phyloP scores from a whole-genome alignment of 2,329 filamentous ascomycete genomes.

The Camillea tinctor region DNA sequence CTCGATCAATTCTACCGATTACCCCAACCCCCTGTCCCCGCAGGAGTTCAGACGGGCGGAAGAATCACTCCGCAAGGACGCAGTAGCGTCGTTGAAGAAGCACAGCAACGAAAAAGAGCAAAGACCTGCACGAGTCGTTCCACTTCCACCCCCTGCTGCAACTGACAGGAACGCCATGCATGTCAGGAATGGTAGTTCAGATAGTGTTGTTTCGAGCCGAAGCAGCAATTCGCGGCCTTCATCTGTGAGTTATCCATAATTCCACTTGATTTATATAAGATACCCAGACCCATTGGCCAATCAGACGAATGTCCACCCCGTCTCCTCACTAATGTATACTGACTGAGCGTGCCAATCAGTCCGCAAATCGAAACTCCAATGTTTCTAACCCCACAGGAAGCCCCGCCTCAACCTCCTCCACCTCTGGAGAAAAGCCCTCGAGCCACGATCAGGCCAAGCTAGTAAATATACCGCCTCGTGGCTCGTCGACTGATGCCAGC shows the following conservation, averaged over 20 bases:
- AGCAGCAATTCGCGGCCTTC: conserved; percentile 60
- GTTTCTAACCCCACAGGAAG: conserved; percentile 49
- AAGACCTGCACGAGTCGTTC: conserved; percentile 38
- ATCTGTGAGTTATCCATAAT: conserved; percentile 56
- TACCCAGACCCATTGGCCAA: conserved; percentile 40
- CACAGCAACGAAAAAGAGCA: conserved; percentile 37
- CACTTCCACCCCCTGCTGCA: conserved; percentile 29
- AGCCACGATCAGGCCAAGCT: conserved; percentile 54
- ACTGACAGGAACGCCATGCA: conserved; percentile 34
- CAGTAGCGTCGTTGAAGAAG: conserved; percentile 30
- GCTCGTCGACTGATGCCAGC: conserved; percentile 62
- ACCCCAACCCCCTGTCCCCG: conserved; percentile 38
- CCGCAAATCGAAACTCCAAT: conserved; percentile 57
- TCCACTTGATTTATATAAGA: conserved; percentile 15
- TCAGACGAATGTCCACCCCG: conserved; percentile 29
- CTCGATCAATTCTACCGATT: conserved; percentile 52
- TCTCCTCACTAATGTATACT: conserved; percentile 39
- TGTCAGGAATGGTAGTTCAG: conserved; percentile 58
- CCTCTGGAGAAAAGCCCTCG: conserved; percentile 44
- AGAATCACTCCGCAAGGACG: conserved; percentile 34
- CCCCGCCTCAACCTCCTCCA: conserved; percentile 48
- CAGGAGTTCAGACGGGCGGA: conserved; percentile 37
- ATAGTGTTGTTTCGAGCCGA: conserved; percentile 60
- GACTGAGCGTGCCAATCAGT: conserved; percentile 49
- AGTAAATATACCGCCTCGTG: conserved; percentile 60